These are phyloP conservation scores for Micractinium conductrix DNA, from an alignment of 139 green algal genomes.

Conservation along the genomic window DNA sequence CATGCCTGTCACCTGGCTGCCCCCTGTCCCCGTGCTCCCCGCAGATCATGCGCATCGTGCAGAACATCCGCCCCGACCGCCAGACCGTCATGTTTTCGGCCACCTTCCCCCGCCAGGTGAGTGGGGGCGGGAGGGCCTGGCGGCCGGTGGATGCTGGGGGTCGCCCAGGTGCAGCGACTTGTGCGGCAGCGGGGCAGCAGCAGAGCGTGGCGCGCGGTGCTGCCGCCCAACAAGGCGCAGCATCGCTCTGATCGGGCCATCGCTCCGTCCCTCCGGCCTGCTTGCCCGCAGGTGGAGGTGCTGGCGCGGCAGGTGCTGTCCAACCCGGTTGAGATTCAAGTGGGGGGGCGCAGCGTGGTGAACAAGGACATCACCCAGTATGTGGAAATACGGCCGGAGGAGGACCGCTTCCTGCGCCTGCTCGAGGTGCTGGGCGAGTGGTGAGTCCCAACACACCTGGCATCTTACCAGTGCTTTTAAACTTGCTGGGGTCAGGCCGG, in stretches of 20 bases:
- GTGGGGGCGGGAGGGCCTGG: background rate
- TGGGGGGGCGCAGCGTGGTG: slow-evolving; percentile 82
- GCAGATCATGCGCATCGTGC: slow-evolving; percentile 85
- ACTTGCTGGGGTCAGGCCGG: too few relatives aligned
- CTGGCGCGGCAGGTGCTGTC: slow-evolving; percentile 78
- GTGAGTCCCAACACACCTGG: slow-evolving; percentile 36
- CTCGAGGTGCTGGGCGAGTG: slow-evolving; percentile 95
- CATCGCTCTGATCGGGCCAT: too few relatives aligned
- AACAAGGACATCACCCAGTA: slow-evolving; percentile 96
- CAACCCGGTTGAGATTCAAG: slow-evolving; percentile 84
- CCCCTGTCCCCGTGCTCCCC: too few relatives aligned
- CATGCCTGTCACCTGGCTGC: too few relatives aligned
- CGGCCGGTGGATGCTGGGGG: too few relatives aligned
- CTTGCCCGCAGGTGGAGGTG: slow-evolving; percentile 74
- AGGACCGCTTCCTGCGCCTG: slow-evolving; percentile 93
- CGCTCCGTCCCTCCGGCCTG: too few relatives aligned
- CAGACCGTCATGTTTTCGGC: slow-evolving; percentile 99
- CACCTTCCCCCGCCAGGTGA: slow-evolving; percentile 92
- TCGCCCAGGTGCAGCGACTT: too few relatives aligned
- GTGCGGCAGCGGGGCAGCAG: too few relatives aligned
- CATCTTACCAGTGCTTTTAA: too few relatives aligned
- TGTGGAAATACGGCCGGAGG: slow-evolving; percentile 89
- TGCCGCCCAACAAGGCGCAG: too few relatives aligned
- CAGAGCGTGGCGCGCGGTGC: background rate
- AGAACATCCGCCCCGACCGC: slow-evolving; percentile 91